These are phyloP conservation scores for Thalassia testudinum DNA, from an alignment of 116 monocot genomes.

Conservation along the genomic window DNA sequence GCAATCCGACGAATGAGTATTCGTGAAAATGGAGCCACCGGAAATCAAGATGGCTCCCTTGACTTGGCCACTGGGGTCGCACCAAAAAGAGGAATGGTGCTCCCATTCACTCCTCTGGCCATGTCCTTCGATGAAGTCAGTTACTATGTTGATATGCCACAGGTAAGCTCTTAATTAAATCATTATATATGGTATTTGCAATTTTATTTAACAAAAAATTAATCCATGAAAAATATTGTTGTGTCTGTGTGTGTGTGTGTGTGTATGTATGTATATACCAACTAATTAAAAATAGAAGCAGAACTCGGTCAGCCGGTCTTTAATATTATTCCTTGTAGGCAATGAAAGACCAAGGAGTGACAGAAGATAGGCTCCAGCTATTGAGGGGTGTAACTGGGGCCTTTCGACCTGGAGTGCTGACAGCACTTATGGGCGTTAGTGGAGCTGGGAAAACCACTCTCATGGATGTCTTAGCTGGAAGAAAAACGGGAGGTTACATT, in stretches of 20 bases:
- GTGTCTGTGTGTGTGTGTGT: no score
- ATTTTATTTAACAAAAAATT: no score
- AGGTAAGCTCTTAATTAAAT: constrained; percentile 35
- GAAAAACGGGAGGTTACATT: constrained; percentile 56
- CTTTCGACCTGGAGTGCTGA: constrained; percentile 46
- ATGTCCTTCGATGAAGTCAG: constrained; percentile 61
- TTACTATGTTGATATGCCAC: constrained; percentile 67
- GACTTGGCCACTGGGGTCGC: no score
- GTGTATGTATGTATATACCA: no score
- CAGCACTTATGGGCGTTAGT: constrained; percentile 57
- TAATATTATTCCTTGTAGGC: constrained; percentile 15
- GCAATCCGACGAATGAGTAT: no score
- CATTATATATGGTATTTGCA: no score
- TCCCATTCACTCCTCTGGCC: constrained; percentile 71
- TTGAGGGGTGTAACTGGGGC: constrained; percentile 36
- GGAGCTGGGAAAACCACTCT: constrained; percentile 71
- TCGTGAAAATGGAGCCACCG: no score
- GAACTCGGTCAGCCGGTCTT: no score
- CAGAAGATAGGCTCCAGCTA: constrained; percentile 38
- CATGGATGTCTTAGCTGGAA: constrained; percentile 64
- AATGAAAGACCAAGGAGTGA: constrained; percentile 39
- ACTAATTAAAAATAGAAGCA: no score
- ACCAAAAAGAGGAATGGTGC: constrained; percentile 13
- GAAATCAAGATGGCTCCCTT: neutral
- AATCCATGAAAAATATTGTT: no score